A percentile compares a stretch with the other conserved stretches of the same genome.
These are phyloP conservation scores for Neurospora crassa DNA, from an alignment of 2,329 filamentous ascomycete genomes.

Conservation along the genomic window DNA sequence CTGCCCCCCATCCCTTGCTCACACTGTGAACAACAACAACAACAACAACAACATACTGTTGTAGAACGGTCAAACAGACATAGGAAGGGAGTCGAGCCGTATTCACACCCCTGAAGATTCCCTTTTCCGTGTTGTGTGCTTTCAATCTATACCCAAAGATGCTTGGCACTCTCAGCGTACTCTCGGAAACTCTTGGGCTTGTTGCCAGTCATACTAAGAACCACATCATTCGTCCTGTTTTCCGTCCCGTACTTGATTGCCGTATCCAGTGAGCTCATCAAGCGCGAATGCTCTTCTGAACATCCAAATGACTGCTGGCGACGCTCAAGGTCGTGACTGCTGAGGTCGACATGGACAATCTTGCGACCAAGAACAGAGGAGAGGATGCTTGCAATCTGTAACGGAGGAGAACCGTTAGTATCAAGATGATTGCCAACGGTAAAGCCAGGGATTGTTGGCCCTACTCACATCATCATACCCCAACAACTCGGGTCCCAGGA, in stretches of 20 bases:
- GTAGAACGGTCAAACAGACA: background rate
- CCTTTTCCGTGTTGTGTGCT: background rate
- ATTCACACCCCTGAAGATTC: background rate
- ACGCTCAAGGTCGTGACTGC: conserved; percentile 19
- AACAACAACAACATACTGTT: background rate
- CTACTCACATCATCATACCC: conserved; percentile 24
- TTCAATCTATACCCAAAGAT: conserved; percentile 12
- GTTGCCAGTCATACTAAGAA: conserved; percentile 25
- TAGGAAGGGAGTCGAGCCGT: background rate
- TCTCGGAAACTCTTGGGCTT: conserved; percentile 23
- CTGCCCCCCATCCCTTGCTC: background rate
- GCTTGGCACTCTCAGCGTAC: conserved; percentile 18
- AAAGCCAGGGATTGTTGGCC: background rate
- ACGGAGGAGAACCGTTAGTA: background rate
- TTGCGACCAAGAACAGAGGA: conserved; percentile 22
- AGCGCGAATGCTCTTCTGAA: conserved; percentile 22
- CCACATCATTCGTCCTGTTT: conserved; percentile 25
- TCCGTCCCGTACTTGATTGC: conserved; percentile 26
- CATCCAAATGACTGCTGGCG: conserved; percentile 19
- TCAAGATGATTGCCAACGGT: background rate
- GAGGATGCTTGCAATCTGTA: conserved; percentile 26
- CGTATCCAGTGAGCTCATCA: conserved; percentile 25
- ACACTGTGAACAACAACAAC: background rate
- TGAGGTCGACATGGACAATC: conserved; percentile 27
- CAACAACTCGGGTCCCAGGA: conserved; percentile 29